Conservation (phyloP, 2,329 filamentous ascomycete genomes). For the Aureobasidium subglaciale region DNA sequence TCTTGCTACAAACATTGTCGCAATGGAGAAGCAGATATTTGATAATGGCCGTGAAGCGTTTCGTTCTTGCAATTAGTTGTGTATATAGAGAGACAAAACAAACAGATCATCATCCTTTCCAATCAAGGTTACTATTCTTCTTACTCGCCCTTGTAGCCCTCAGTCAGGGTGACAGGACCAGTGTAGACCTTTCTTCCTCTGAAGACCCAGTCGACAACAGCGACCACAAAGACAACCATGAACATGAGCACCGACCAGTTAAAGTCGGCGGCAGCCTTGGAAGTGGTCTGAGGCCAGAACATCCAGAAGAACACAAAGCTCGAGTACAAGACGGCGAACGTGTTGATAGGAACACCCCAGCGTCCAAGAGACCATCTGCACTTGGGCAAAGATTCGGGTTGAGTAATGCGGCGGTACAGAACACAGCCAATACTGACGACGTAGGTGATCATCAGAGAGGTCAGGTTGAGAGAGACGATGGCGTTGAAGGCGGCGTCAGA, state of each 20-base stretch:
- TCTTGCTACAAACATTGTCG: neutral
- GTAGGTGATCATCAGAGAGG: constrained; percentile 17
- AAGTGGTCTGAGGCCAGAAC: constrained; percentile 27
- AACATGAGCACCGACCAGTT: constrained; percentile 22
- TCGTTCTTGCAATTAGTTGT: neutral
- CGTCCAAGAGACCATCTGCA: constrained; percentile 33
- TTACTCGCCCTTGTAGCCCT: constrained; percentile 17
- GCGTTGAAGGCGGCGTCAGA: constrained; percentile 18
- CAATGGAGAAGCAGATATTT: neutral
- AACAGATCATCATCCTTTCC: neutral
- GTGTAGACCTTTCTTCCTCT: constrained; percentile 17
- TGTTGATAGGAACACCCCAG: constrained; percentile 32
- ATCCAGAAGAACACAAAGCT: constrained; percentile 32
- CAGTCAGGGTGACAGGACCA: constrained; percentile 18
- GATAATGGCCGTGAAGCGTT: neutral
- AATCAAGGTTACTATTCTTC: no score
- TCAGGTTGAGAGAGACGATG: constrained; percentile 16
- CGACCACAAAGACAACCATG: constrained; percentile 15
- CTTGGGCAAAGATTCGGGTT: constrained; percentile 20
- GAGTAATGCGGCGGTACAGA: constrained; percentile 20
- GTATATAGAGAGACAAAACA: neutral
- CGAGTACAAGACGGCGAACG: constrained; percentile 29
- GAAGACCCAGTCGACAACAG: constrained; percentile 16
- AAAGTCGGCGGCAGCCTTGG: constrained; percentile 17
- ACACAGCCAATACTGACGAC: constrained; percentile 22